phyloP scores from a whole-genome alignment of 495 filamentous ascomycete genomes.

The Podospora bellae-mahoneyi region DNA sequence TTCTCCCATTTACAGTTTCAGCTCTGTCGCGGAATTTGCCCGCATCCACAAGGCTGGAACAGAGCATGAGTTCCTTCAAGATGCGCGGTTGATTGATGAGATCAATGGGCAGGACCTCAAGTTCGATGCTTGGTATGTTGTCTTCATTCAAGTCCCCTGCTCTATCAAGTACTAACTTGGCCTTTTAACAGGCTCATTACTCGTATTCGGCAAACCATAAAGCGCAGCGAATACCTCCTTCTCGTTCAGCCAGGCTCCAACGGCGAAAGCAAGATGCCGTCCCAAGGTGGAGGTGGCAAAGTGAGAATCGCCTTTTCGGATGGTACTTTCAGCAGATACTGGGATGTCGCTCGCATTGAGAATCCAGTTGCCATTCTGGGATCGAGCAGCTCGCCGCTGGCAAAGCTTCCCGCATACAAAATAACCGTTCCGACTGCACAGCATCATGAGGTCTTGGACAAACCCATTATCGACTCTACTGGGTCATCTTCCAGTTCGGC shows the following conservation, averaged over 20 bases:
- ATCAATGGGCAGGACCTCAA: constrained; percentile 6
- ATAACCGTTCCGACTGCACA: not conserved
- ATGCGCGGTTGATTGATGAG: not conserved
- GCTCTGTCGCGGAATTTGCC: constrained; percentile 4
- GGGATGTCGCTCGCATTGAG: not conserved
- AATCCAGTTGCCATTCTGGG: not conserved
- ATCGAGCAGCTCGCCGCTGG: not conserved
- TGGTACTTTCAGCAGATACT: not conserved
- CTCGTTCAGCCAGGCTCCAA: not conserved
- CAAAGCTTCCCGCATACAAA: not conserved
- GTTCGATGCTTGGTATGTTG: constrained; percentile 11
- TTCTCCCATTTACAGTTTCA: constrained; percentile 2
- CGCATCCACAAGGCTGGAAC: constrained; percentile 14
- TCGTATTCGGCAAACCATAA: not conserved
- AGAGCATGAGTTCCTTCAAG: constrained; percentile 10
- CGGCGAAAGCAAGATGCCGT: not conserved
- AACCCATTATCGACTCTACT: not conserved
- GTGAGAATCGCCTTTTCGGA: not conserved
- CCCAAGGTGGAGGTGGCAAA: not conserved
- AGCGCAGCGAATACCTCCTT: not conserved
- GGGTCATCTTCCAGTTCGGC: not conserved
- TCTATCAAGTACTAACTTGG: not conserved
- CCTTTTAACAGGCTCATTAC: not conserved
- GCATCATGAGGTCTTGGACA: not conserved
- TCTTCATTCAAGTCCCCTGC: not conserved